Evolutionary conservation across 768 basidiomycete genomes (phyloP).

Genomic region (Cantharellus anzutake): DNA sequence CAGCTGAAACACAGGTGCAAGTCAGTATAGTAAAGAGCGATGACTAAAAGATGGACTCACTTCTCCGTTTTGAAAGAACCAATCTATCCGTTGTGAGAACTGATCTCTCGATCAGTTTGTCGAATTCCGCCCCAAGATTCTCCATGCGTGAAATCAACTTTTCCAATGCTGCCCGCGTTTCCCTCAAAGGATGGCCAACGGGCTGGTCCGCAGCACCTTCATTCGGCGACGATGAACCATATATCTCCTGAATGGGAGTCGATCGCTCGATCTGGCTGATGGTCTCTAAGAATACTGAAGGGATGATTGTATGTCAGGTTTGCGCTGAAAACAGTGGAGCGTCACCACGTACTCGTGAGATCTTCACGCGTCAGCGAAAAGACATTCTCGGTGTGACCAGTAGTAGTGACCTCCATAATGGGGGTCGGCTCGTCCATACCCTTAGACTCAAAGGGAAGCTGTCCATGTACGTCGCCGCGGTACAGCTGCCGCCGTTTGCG

Average conservation of each 20-base stretch:
- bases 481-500: slow-evolving; percentile 72
- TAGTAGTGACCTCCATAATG: slow-evolving; percentile 58
- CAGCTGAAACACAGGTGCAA: slow-evolving; percentile 13
- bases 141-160: slow-evolving; percentile 66
- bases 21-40: background rate
- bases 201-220: background rate
- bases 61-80: slow-evolving; percentile 45
- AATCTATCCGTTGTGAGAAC: slow-evolving; percentile 63
- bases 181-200: slow-evolving; percentile 29
- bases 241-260: background rate
- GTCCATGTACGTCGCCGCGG: slow-evolving; percentile 62
- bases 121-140: slow-evolving; percentile 58
- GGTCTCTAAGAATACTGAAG: slow-evolving; percentile 37
- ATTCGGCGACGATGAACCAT: background rate
- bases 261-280: slow-evolving; percentile 42
- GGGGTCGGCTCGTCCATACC: slow-evolving; percentile 72
- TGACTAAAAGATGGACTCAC: slow-evolving; percentile 26
- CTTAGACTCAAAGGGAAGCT: slow-evolving; percentile 68
- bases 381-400: slow-evolving; percentile 36
- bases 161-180: slow-evolving; percentile 42
- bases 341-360: slow-evolving; percentile 39
- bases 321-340: background rate
- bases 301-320: background rate
- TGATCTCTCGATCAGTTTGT: slow-evolving; percentile 75
- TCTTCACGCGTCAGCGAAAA: slow-evolving; percentile 52